Conservation (phyloP, 208 protist genomes). For the Spongospora subterranea region DNA sequence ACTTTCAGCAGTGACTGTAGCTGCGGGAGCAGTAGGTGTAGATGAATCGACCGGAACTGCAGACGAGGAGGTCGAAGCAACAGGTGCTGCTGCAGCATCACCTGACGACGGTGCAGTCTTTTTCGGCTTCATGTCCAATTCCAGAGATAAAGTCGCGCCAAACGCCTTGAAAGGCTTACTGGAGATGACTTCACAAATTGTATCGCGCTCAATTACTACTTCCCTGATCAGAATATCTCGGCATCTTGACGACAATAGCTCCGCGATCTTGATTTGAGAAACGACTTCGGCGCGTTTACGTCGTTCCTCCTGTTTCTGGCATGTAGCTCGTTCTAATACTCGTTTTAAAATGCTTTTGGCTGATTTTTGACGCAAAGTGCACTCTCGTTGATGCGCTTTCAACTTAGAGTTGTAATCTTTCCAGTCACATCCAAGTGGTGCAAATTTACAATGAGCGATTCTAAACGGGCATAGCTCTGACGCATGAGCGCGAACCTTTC, state of each 20-base stretch:
- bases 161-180: slow-evolving; percentile 25
- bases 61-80: background rate
- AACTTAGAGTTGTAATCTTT: background rate
- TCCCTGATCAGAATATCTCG: slow-evolving; percentile 45
- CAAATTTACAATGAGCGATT: slow-evolving; percentile 17
- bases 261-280: slow-evolving; percentile 4
- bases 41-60: background rate
- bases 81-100: background rate
- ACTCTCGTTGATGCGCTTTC: slow-evolving; percentile 35
- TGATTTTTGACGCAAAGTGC: slow-evolving; percentile 22
- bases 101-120: background rate
- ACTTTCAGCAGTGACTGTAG: background rate
- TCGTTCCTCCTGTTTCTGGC: background rate
- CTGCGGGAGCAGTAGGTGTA: background rate
- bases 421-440: slow-evolving; percentile 57
- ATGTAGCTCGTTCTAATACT: background rate
- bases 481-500: background rate
- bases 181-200: background rate
- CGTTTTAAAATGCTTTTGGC: slow-evolving; percentile 14
- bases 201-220: slow-evolving; percentile 51
- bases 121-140: background rate
- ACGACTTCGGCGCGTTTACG: background rate
- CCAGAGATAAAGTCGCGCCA: slow-evolving; percentile 25
- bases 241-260: slow-evolving; percentile 31
- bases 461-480: slow-evolving; percentile 1